phyloP scores from a whole-genome alignment of 139 green algal species.

The Ulvella scutata region DNA sequence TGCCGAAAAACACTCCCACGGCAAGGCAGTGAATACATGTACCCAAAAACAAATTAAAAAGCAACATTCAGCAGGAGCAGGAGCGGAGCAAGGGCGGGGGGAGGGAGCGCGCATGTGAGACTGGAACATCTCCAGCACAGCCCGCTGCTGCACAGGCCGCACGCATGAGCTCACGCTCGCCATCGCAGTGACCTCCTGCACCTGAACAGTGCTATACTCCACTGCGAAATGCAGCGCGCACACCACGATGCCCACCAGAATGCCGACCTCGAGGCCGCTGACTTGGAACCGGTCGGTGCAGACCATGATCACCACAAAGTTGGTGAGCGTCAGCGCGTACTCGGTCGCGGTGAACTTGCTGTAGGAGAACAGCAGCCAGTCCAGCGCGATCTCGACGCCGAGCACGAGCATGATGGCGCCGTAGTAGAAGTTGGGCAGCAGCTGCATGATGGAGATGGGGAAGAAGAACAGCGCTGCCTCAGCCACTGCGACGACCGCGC shows the following conservation, averaged over 20 bases:
- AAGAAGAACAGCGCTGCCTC: conserved; percentile 50
- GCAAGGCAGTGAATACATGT: background rate
- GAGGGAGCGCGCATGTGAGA: background rate
- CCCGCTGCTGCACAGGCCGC: background rate
- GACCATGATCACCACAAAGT: conserved; percentile 51
- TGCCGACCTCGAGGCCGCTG: conserved; percentile 35
- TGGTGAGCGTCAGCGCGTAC: conserved; percentile 53
- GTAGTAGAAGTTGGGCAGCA: conserved; percentile 52
- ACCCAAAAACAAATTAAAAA: background rate
- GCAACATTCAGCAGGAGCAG: background rate
- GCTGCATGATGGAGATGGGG: conserved; percentile 35
- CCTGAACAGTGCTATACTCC: conserved; percentile 29
- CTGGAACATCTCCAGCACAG: conserved; percentile 1
- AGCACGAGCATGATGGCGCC: conserved; percentile 63
- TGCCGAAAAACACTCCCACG: background rate
- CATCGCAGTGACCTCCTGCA: background rate
- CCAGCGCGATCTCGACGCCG: conserved; percentile 47
- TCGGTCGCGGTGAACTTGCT: conserved; percentile 37
- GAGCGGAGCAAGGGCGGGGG: background rate
- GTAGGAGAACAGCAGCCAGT: conserved; percentile 45
- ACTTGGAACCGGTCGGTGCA: background rate
- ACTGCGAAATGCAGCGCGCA: conserved; percentile 52
- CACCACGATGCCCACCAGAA: conserved; percentile 43
- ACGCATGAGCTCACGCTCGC: conserved; percentile 1
- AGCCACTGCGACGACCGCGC: conserved; percentile 7